Base-by-base conservation (phyloP, 2,329 filamentous ascomycete genomes). In the Scleromitrula shiraiana region DNA sequence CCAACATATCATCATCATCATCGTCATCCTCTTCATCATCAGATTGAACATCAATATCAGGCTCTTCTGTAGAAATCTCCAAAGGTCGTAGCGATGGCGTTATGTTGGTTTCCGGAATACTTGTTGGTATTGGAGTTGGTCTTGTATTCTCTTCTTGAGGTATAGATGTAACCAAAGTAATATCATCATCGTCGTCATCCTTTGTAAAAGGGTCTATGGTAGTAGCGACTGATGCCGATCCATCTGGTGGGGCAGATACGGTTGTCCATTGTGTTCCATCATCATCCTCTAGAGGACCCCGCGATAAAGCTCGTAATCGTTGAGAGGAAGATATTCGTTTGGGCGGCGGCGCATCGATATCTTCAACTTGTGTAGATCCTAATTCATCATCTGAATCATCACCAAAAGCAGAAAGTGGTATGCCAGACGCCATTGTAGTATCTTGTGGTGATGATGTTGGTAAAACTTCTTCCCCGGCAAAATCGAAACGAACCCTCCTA, bases 401-500 rank as follows among this genome's bases (percentile, higher is more conserved):
- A 26, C 44, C 43, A 22, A 53, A 45, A 26, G 36, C 39, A 23
- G 47, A 45, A 23, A 30, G 35, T 20, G 35, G 40, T 19, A 45
- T 27, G 6, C 14, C 22, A 6, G 46, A 41, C 17, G 35, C 39
- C 17, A 48, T 36, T 7, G 54, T 45, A 6, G 45, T 47, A 9
- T 53, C 44, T 27, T 46, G 27, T 39, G 78, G 78, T 19, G 77
- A 80, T 22, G 72, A 67, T 38, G 78, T 80, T 17, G 79, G 77
- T 49, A 80, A 65, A 29, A 83, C 76, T 58, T 82, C 77, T 53
- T 72, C 67, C 45, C 78, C 78, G 59, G 73, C 72, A 38, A 82
- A 73, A 30, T 80, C 73, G 53, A 83, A 83, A 40, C 80, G 77
- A 49, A 83, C 80, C 50, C 77, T 71, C 24, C 78, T 72, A n/a